These are phyloP conservation scores for Ophiostoma piceae DNA, from an alignment of 2,329 filamentous ascomycete species.

Conservation along the genomic window DNA sequence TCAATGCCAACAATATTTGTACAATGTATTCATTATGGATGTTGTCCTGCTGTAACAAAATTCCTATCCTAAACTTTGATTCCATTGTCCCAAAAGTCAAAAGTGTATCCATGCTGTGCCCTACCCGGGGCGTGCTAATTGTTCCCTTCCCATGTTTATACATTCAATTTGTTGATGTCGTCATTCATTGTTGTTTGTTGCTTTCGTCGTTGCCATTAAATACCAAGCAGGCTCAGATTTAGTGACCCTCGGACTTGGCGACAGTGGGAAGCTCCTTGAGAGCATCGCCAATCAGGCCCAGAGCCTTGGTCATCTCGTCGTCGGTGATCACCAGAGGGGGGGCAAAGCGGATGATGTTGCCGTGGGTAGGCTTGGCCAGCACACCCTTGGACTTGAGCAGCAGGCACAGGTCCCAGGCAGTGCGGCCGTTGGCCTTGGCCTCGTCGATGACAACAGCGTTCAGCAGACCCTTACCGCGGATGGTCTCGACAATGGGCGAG, in stretches of 20 bases:
- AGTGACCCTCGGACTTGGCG: slow-evolving; percentile 41
- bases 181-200: background rate
- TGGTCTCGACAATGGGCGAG: slow-evolving; percentile 71
- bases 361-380: slow-evolving; percentile 94
- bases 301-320: slow-evolving; percentile 70
- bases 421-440: slow-evolving; percentile 73
- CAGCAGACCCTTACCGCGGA: slow-evolving; percentile 87
- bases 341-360: slow-evolving; percentile 97
- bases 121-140: slow-evolving; percentile 7
- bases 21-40: background rate
- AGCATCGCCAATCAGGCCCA: slow-evolving; percentile 75
- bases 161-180: background rate
- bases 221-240: background rate
- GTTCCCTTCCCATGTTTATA: slow-evolving; percentile 5
- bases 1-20: background rate
- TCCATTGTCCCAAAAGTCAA: slow-evolving; percentile 5
- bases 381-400: slow-evolving; percentile 92
- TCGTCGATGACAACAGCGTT: slow-evolving; percentile 98
- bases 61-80: background rate
- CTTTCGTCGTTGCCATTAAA: too few species aligned
- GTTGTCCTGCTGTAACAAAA: background rate
- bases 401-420: slow-evolving; percentile 94
- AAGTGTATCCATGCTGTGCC: slow-evolving; percentile 11
- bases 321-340: slow-evolving; percentile 93
- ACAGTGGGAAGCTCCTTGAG: slow-evolving; percentile 72